These are phyloP conservation scores for Beverwykella pulmonaria DNA, from an alignment of 495 filamentous ascomycete genomes.

Conservation along the genomic window DNA sequence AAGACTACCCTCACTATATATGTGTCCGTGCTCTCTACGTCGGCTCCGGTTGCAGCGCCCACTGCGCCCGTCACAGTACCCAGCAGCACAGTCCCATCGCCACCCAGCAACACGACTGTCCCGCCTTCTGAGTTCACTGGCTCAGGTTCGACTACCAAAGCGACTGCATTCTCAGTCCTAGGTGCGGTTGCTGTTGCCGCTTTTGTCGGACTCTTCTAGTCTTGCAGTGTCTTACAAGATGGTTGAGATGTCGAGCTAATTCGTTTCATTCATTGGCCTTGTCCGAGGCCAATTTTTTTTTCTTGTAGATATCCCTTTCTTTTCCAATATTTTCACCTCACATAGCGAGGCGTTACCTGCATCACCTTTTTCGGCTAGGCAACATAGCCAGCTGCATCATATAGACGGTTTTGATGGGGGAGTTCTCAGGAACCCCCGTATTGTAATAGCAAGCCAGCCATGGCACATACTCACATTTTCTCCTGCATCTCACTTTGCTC, in stretches of 20 bases:
- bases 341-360: constrained; percentile 6
- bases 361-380: background rate
- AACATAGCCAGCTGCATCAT: background rate
- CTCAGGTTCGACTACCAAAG: background rate
- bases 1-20: constrained; percentile 11
- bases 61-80: background rate
- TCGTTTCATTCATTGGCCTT: background rate
- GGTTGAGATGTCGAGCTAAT: background rate
- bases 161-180: background rate
- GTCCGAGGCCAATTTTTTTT: background rate
- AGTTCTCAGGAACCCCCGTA: background rate
- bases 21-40: background rate
- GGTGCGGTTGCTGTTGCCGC: constrained; percentile 12
- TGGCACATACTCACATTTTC: background rate
- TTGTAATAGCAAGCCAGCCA: background rate
- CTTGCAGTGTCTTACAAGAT: background rate
- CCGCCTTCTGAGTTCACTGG: constrained; percentile 17
- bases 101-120: constrained; percentile 15
- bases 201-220: constrained; percentile 7
- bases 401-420: background rate
- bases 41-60: background rate
- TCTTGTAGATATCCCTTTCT: constrained; percentile 13
- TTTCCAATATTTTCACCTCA: background rate
- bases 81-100: background rate
- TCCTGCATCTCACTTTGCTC: background rate